Evolutionary conservation across 176 grass and related monocot species (phyloP).

Genomic region (Oryza meridionalis): DNA sequence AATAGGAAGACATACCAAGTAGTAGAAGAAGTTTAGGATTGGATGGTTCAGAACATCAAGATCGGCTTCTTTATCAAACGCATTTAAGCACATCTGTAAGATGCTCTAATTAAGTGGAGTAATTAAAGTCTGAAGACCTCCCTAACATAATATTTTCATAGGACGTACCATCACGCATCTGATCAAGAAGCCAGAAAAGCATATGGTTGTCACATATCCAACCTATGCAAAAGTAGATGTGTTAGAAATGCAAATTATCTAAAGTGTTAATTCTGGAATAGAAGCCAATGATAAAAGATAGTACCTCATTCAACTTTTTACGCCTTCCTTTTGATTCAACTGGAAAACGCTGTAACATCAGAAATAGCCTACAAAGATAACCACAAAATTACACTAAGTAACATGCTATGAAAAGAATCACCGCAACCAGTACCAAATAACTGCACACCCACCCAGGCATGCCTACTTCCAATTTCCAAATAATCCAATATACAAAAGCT

Average conservation of each 20-base stretch:
- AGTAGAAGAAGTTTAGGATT: constrained; percentile 69
- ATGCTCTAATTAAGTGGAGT: constrained; percentile 14
- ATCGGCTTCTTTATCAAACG: constrained; percentile 69
- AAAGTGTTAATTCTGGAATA: neutral
- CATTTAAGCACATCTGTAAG: constrained; percentile 67
- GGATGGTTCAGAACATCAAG: constrained; percentile 73
- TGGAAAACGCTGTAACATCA: constrained; percentile 70
- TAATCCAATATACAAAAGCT: neutral
- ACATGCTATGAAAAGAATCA: neutral
- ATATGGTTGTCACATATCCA: constrained; percentile 73
- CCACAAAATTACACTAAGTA: constrained; percentile 1
- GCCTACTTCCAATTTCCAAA: constrained; percentile 21
- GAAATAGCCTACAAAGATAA: constrained; percentile 57
- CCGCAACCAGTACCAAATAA: neutral
- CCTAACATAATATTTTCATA: constrained; percentile 8
- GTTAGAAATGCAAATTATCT: neutral
- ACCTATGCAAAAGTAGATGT: constrained; percentile 36
- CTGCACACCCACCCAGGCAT: neutral
- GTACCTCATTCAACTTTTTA: constrained; percentile 70
- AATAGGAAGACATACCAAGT: constrained; percentile 50
- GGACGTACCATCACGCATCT: constrained; percentile 65
- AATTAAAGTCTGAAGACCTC: neutral
- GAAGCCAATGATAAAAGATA: neutral
- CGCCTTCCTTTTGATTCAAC: constrained; percentile 76
- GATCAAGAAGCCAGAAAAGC: constrained; percentile 61